Base-by-base conservation (phyloP, 495 filamentous ascomycete species). In the Usnea hakonensis region DNA sequence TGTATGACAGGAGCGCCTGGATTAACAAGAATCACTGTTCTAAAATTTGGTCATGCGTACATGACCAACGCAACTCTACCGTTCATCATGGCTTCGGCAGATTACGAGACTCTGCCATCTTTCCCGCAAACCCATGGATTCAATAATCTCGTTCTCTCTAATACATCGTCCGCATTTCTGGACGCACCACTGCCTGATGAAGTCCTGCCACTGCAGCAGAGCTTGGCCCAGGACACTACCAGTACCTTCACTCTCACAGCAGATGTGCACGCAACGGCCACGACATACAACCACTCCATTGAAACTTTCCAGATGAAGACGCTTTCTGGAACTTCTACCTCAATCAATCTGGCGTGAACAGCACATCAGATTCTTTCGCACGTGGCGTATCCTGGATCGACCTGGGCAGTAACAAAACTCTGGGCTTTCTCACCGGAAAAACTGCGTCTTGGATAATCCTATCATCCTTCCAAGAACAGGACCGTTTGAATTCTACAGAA, bases 91-190 rank as follows among this genome's bases (percentile, higher is more conserved):
- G 61, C 61, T 30, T 61, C 61, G 40, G 21, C 32, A n/a, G 54
- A 41, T 32, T 30, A 44, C 35, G n/a, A 35, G 28, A 21, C 33
- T n/a, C 21, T 59, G 17, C 61, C 61, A 43, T 37, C 61, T 13
- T 63, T 63, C 30, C 61, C 61, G 21, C 16, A 19, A 0, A 11
- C 54, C 7, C 60, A 40, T 38, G 61, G 61, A 46, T 63, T 63
- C 40, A 63, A 63, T 28, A 63, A 36, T 13, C 36, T 63, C n/a
- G 21, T 63, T 16, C 13, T 63, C 28, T 63, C 61, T 5, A 46
- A 63, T 19, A 63, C 61, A 28, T 63, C 61, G 19, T 57, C 61
- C 14, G 61, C 61, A 2, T 41, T 35, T 8, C 38, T 63, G 3
- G 61, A 63, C 43, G 28, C n/a, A 2, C 61, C 61, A 32, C 30